phyloP scores from a whole-genome alignment of 2,329 filamentous ascomycete species.

The Paraconiothyrium brasiliense region DNA sequence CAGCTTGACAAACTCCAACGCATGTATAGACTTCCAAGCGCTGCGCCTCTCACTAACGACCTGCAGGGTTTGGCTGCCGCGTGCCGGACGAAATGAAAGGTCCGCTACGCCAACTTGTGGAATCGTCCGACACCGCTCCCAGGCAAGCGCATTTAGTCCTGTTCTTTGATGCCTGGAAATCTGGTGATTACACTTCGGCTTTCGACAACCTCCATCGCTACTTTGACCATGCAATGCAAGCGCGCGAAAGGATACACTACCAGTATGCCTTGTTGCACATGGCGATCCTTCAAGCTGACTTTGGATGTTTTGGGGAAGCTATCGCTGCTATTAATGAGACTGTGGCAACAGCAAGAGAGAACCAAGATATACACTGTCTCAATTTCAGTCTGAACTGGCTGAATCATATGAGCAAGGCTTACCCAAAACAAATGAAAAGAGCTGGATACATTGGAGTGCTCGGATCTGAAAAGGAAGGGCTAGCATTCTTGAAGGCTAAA shows the following conservation, averaged over 20 bases:
- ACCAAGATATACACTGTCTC: slow-evolving; percentile 88
- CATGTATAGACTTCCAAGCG: slow-evolving; percentile 48
- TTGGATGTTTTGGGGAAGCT: slow-evolving; percentile 89
- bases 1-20: slow-evolving; percentile 90
- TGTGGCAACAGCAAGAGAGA: slow-evolving; percentile 92
- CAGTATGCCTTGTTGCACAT: slow-evolving; percentile 95
- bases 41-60: slow-evolving; percentile 5
- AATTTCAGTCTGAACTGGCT: slow-evolving; percentile 97
- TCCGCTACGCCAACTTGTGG: slow-evolving; percentile 75
- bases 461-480: slow-evolving; percentile 80
- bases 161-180: slow-evolving; percentile 92
- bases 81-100: slow-evolving; percentile 77
- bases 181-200: slow-evolving; percentile 87
- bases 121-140: slow-evolving; percentile 73
- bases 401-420: slow-evolving; percentile 89
- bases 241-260: slow-evolving; percentile 83
- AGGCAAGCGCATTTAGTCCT: slow-evolving; percentile 79
- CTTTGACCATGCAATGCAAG: slow-evolving; percentile 95
- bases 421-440: slow-evolving; percentile 76
- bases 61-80: slow-evolving; percentile 75
- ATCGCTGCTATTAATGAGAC: slow-evolving; percentile 95
- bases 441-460: slow-evolving; percentile 77
- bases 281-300: slow-evolving; percentile 92
- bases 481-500: slow-evolving; percentile 84
- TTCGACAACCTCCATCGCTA: slow-evolving; percentile 94